These are phyloP conservation scores for Populus alba DNA, from an alignment of 345 rosid species.

Conservation along the genomic window DNA sequence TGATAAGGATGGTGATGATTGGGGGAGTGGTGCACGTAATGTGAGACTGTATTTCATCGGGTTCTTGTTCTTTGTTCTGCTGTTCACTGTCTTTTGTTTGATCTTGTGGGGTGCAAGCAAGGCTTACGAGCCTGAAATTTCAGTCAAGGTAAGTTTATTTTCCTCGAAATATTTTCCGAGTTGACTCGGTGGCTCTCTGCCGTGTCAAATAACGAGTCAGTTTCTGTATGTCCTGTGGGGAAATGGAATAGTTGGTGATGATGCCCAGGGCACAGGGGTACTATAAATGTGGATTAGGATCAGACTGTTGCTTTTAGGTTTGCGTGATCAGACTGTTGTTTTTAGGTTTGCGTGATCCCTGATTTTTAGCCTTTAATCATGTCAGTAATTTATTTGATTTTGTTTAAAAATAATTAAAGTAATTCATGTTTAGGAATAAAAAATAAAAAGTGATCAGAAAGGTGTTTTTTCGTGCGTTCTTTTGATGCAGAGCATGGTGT, in stretches of 20 bases:
- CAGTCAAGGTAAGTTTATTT: slow-evolving; percentile 51
- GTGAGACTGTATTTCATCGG: slow-evolving; percentile 59
- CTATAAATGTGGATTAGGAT: background rate
- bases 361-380: slow-evolving; percentile 1
- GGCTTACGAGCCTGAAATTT: slow-evolving; percentile 63
- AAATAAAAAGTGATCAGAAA: background rate
- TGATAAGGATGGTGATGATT: slow-evolving; percentile 25
- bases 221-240: background rate
- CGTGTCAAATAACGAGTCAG: slow-evolving; percentile 12
- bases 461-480: slow-evolving; percentile 1
- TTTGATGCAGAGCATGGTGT: slow-evolving; percentile 60
- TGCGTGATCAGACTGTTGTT: slow-evolving; percentile 2
- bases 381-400: background rate
- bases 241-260: background rate
- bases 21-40: slow-evolving; percentile 23
- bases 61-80: slow-evolving; percentile 46
- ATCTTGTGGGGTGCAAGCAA: slow-evolving; percentile 85
- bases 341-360: slow-evolving; percentile 10
- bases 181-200: slow-evolving; percentile 1
- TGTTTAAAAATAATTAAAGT: background rate
- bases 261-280: background rate
- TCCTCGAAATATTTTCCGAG: background rate
- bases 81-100: slow-evolving; percentile 65
- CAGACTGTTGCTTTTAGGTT: background rate
- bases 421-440: background rate